Percentiles rank a stretch among this genome's conserved stretches.
Evolutionary conservation across 1,139 yeast species (phyloP).

Genomic region (Pneumocystis sp.): DNA sequence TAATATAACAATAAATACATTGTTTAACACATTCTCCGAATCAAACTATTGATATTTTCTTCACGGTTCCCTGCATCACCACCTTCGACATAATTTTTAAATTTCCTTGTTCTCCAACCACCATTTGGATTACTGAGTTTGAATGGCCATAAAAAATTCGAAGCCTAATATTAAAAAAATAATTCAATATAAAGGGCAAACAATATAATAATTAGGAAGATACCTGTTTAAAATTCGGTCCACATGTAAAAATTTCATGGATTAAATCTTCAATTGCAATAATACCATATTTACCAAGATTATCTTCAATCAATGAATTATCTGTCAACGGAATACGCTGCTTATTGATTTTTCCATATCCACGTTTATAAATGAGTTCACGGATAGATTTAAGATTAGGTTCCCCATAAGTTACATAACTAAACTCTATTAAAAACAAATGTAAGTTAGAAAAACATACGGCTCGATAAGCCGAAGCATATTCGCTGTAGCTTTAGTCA

Average conservation of each 20-base stretch:
- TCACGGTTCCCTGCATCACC: slow-evolving; percentile 99
- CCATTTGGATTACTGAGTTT: slow-evolving; percentile 98
- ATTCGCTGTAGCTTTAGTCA: slow-evolving; percentile 97
- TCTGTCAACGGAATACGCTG: slow-evolving; percentile 94
- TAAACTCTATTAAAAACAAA: not conserved
- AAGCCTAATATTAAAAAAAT: slow-evolving; percentile 99
- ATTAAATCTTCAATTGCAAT: slow-evolving; percentile 92
- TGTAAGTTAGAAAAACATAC: slow-evolving; percentile 30
- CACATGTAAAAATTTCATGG: slow-evolving; percentile 82
- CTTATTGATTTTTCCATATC: slow-evolving; percentile 97
- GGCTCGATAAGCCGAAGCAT: slow-evolving; percentile 96
- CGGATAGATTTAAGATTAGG: slow-evolving; percentile 93
- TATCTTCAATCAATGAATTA: slow-evolving; percentile 84
- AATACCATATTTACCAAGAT: slow-evolving; percentile 93
- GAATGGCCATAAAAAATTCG: slow-evolving; percentile 99
- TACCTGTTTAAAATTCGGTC: slow-evolving; percentile 12
- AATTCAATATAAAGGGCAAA: slow-evolving; percentile 27
- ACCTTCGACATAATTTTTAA: slow-evolving; percentile 99
- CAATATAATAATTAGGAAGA: not conserved
- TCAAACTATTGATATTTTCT: slow-evolving; percentile 93
- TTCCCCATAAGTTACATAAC: slow-evolving; percentile 85
- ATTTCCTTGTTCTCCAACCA: slow-evolving; percentile 98
- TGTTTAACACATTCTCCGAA: slow-evolving; percentile 83
- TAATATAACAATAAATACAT: not conserved
- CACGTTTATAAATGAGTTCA: slow-evolving; percentile 98